phyloP scores from a whole-genome alignment of 2,329 filamentous ascomycete genomes.

The Aaosphaeria arxii region DNA sequence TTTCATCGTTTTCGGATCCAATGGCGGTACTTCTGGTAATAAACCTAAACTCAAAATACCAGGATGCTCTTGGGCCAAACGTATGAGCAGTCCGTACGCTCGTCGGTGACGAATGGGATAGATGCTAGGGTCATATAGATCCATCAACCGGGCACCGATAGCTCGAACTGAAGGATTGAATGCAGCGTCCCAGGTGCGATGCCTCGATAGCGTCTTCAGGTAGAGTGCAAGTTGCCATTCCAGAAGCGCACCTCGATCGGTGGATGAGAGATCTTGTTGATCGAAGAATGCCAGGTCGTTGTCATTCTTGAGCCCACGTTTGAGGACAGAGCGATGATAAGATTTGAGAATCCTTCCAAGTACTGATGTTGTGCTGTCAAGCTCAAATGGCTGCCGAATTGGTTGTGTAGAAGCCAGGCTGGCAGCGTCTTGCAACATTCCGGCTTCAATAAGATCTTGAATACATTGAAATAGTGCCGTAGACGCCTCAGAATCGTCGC shows the following conservation, averaged over 20 bases:
- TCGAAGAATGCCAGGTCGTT: constrained; percentile 47
- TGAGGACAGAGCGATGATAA: constrained; percentile 54
- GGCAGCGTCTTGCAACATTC: constrained; percentile 55
- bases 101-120: constrained; percentile 35
- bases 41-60: constrained; percentile 47
- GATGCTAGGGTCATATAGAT: constrained; percentile 21
- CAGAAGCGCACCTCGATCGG: constrained; percentile 37
- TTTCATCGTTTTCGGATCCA: constrained; percentile 1
- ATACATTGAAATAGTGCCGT: constrained; percentile 61
- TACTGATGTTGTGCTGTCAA: constrained; percentile 45
- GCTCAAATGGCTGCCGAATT: constrained; percentile 54
- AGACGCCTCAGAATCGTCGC: constrained; percentile 56
- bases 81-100: constrained; percentile 20
- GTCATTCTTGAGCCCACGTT: constrained; percentile 45
- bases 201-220: constrained; percentile 24
- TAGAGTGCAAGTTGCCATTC: constrained; percentile 42
- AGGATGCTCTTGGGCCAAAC: constrained; percentile 56
- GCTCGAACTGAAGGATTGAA: constrained; percentile 21
- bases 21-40: constrained; percentile 1
- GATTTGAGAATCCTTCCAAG: constrained; percentile 60
- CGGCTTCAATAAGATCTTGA: constrained; percentile 58
- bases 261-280: constrained; percentile 20
- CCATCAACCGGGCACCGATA: constrained; percentile 18
- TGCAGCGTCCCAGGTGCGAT: constrained; percentile 25
- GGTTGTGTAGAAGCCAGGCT: constrained; percentile 49